Evolutionary conservation across 1,284 basidiomycete species (phyloP).

Genomic region (Ustilago shanxiensis): DNA sequence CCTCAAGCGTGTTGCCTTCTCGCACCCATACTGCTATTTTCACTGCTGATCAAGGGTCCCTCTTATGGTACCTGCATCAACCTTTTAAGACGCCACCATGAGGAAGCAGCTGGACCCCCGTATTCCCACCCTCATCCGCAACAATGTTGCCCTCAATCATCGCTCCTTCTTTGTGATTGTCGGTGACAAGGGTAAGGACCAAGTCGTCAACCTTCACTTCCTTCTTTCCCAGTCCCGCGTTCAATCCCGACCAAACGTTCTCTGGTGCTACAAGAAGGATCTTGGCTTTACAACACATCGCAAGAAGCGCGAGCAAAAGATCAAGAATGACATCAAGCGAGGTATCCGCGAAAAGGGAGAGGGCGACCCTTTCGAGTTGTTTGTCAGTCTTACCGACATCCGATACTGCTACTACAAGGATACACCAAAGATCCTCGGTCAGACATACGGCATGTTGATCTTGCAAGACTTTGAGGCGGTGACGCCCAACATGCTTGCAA

Average conservation of each 20-base stretch:
- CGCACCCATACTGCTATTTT: too few species aligned
- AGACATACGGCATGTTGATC: constrained; percentile 97
- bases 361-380: constrained; percentile 94
- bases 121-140: constrained; percentile 90
- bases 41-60: background rate
- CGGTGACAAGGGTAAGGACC: constrained; percentile 93
- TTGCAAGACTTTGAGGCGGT: constrained; percentile 99
- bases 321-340: constrained; percentile 74
- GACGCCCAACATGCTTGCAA: constrained; percentile 94
- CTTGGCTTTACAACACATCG: constrained; percentile 79
- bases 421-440: constrained; percentile 77
- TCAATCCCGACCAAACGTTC: constrained; percentile 62
- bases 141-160: constrained; percentile 85
- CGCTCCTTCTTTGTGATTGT: constrained; percentile 97
- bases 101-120: constrained; percentile 78
- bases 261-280: constrained; percentile 69
- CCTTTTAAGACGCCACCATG: constrained; percentile 42
- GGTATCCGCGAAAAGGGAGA: constrained; percentile 94
- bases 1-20: too few species aligned
- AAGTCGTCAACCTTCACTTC: constrained; percentile 97
- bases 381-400: constrained; percentile 98
- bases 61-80: constrained; percentile 11
- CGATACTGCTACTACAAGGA: constrained; percentile 77
- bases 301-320: constrained; percentile 78
- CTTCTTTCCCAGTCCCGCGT: constrained; percentile 72